Evolutionary conservation across 2,329 filamentous ascomycete species (phyloP).

Genomic region (Paradendryphiella salina): DNA sequence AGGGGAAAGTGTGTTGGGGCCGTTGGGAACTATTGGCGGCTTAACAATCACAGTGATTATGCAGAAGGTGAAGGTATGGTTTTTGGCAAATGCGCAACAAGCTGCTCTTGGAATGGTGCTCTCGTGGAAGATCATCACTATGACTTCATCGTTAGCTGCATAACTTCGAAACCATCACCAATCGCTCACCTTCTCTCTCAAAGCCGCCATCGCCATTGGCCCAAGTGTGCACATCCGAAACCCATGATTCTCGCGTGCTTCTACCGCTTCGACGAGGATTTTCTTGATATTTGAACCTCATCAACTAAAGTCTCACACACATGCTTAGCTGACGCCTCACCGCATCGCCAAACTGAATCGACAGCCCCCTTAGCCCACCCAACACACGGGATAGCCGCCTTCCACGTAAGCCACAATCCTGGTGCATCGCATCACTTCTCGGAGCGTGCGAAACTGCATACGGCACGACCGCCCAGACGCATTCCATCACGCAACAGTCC

Average conservation of each 20-base stretch:
- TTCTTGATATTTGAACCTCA: background rate
- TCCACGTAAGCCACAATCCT: constrained; percentile 4
- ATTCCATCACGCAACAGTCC: background rate
- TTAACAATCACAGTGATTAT: background rate
- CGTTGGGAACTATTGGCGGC: background rate
- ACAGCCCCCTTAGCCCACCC: constrained; percentile 12
- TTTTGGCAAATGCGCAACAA: background rate
- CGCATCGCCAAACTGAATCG: constrained; percentile 11
- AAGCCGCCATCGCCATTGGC: background rate
- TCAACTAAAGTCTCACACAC: constrained; percentile 16
- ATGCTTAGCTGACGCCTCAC: constrained; percentile 13
- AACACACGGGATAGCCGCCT: constrained; percentile 10
- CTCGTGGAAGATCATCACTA: constrained; percentile 1
- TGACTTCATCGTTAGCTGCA: constrained; percentile 9
- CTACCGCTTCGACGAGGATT: constrained; percentile 4
- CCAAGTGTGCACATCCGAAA: background rate
- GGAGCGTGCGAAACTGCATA: background rate
- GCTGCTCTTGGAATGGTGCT: background rate
- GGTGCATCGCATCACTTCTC: constrained; percentile 4
- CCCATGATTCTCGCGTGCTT: constrained; percentile 1
- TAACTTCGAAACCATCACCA: background rate
- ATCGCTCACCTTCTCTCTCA: background rate
- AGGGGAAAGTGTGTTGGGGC: background rate
- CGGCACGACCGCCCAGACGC: background rate
- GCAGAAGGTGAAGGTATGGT: background rate